phyloP scores from a whole-genome alignment of 495 filamentous ascomycete species.

The Lophiotrema nucula region DNA sequence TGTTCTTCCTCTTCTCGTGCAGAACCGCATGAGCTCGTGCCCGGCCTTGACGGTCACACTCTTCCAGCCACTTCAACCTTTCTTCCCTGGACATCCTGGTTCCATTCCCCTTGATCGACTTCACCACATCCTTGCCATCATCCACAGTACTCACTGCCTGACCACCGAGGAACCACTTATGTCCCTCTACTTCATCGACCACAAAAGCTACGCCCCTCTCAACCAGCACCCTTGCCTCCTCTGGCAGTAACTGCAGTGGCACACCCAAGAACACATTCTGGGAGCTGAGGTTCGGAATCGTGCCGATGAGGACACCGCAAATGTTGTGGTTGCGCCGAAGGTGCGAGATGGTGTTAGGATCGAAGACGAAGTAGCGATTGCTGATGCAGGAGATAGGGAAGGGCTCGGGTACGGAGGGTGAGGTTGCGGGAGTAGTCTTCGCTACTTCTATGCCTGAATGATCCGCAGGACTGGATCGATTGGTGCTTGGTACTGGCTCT shows the following conservation, averaged over 20 bases:
- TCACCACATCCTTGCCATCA: background rate
- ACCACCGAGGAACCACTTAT: conserved; percentile 55
- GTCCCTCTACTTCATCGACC: conserved; percentile 69
- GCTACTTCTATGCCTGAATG: background rate
- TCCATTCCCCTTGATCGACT: too few species aligned
- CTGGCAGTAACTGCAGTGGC: conserved; percentile 83
- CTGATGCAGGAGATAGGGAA: conserved; percentile 82
- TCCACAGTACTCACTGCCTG: too few species aligned
- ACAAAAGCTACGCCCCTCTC: conserved; percentile 77
- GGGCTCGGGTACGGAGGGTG: conserved; percentile 41
- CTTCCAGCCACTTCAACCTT: conserved; percentile 41
- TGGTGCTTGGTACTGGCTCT: too few species aligned
- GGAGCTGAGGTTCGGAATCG: conserved; percentile 84
- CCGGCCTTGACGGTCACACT: conserved; percentile 44
- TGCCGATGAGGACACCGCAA: conserved; percentile 81
- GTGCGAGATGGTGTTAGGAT: conserved; percentile 74
- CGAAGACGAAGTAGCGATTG: conserved; percentile 84
- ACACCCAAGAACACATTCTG: conserved; percentile 93
- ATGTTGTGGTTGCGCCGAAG: conserved; percentile 80
- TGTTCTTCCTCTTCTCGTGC: conserved; percentile 42
- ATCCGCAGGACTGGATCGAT: too few species aligned
- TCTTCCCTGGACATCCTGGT: conserved; percentile 55
- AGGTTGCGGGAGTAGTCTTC: background rate
- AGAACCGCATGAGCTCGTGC: conserved; percentile 46
- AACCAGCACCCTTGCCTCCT: conserved; percentile 81